Base-by-base conservation (phyloP, 164 flowering plant genomes). In the Magnolia changhungtana region DNA sequence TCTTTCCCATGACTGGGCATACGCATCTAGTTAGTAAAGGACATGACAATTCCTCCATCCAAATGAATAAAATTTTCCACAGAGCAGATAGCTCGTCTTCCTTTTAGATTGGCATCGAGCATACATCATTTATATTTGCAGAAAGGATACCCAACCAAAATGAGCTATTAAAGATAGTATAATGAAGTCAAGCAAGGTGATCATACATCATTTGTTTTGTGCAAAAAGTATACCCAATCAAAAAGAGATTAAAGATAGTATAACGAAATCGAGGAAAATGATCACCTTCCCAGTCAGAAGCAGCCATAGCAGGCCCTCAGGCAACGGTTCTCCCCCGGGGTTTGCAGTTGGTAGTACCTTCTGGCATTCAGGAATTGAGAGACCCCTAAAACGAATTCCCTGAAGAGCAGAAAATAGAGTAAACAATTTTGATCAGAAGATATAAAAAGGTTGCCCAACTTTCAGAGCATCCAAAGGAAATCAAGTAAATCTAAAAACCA, bases 341-440 rank as follows among this genome's bases (percentile, higher is more conserved):
- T 79, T 81, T 75, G 95, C 96, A 78, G 90, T 88, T 61, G 97
- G 99, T 78, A 95, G 81, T 37, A 92, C 80, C 75, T 92, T 90
- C 80, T 95, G 99, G 75, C 99, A 93, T 84, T 95, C 96, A 77
- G 98, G 99, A 76, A 95, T 95, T 45, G 98, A 90, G 75, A 95
- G 69, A 61, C 95, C 98, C 78, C 99, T 85, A 77, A 95, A 92
- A 63, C 98, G 96, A 81, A 95, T 92, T 75, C 99, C 99, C 98
- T 95, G 82, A 29, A 72, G 78, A 72, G 67, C 24, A 78, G 21
- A n/a, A 75, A 21, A 14, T 59, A 68, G 69, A 72, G 4, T 52
- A 55, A 50, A 72, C 21, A 20, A 18, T 45, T 75, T 68, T 45
- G 16, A 29, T 63, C 21, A 68, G n/a, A 11, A 13, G 20, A 27